phyloP scores from a whole-genome alignment of 495 filamentous ascomycete genomes.

The Penicillium bovifimosum region DNA sequence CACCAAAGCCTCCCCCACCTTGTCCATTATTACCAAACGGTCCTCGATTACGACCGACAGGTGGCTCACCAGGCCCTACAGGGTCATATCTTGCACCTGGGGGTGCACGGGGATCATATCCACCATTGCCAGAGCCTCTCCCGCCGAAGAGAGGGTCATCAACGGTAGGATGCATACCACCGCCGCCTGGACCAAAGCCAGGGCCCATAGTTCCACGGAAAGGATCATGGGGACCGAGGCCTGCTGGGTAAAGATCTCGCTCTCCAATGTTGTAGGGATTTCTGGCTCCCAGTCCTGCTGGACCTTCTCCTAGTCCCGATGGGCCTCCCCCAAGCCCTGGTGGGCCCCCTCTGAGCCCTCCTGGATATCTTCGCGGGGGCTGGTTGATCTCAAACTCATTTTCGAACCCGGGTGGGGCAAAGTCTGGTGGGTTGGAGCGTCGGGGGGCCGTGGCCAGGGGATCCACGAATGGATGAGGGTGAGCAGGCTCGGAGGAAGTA shows the following conservation, averaged over 20 bases:
- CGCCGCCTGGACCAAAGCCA: slow-evolving; percentile 47
- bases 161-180: slow-evolving; percentile 94
- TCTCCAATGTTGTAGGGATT: slow-evolving; percentile 66
- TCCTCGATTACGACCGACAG: slow-evolving; percentile 44
- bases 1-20: slow-evolving; percentile 44
- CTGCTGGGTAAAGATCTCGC: slow-evolving; percentile 80
- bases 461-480: slow-evolving; percentile 62
- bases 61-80: slow-evolving; percentile 63
- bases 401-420: slow-evolving; percentile 84
- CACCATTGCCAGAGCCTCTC: slow-evolving; percentile 36
- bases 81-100: slow-evolving; percentile 73
- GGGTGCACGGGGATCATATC: slow-evolving; percentile 42
- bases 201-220: slow-evolving; percentile 58
- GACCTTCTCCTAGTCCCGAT: background rate
- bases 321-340: too few relatives aligned
- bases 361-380: slow-evolving; percentile 51
- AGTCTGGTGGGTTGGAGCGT: slow-evolving; percentile 66
- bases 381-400: slow-evolving; percentile 84
- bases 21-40: slow-evolving; percentile 33
- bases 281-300: slow-evolving; percentile 43
- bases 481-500: slow-evolving; percentile 51
- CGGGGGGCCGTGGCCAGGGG: slow-evolving; percentile 58
- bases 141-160: slow-evolving; percentile 87
- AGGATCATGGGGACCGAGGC: slow-evolving; percentile 80
- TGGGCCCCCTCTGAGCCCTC: slow-evolving; percentile 9